Evolutionary conservation across 2,329 filamentous ascomycete species (phyloP), one percentile per base, ranked within the genome.

Genomic region (Fusarium pininemorale): DNA sequence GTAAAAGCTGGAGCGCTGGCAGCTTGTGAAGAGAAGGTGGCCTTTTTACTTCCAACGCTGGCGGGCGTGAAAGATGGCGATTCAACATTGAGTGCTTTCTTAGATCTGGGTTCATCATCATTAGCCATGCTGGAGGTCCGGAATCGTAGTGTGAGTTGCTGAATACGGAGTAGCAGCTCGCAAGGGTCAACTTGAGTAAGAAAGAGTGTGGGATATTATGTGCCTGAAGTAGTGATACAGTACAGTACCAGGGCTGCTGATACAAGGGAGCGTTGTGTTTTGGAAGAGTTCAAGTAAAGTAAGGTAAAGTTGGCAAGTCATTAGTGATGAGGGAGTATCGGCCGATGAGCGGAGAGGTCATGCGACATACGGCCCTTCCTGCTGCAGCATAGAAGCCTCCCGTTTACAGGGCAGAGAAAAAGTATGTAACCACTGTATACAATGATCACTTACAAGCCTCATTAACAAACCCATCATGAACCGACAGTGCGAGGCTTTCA

Each of bases 61-160:
- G 89, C 85, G 11, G 96, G 96, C 1, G 94, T 98, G 82, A 99
- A 99, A 54, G 96, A 94, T 18, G 96, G 96, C 14, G 96, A 98
- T 79, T 98, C 96, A 79, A 98, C 96, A 82, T 97, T 99, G 75
- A 99, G 88, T 35, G 92, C 87, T 82, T 95, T 96, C 83, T 94
- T 94, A 30, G 85, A 80, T 68, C 86, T 88, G 38, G 39, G 20
- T 20, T 39, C 22, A 18, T 57, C 41, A 13, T 59, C 32, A 70
- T 79, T 61, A 79, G 77, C 58, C 63, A 63, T 63, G 35, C 35
- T 65, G 42, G 53, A 26, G 20, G 38, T 53, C 44, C 13, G 48
- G 35, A 38, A 26, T 53, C 24, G 32, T 35, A 13, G n/a, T 28
- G 44, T 24, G 44, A 32, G 47, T 48, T 44, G 35, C 16, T 55